Evolutionary conservation across 164 flowering plant genomes (phyloP).

Genomic region (Magnolia changhungtana): DNA sequence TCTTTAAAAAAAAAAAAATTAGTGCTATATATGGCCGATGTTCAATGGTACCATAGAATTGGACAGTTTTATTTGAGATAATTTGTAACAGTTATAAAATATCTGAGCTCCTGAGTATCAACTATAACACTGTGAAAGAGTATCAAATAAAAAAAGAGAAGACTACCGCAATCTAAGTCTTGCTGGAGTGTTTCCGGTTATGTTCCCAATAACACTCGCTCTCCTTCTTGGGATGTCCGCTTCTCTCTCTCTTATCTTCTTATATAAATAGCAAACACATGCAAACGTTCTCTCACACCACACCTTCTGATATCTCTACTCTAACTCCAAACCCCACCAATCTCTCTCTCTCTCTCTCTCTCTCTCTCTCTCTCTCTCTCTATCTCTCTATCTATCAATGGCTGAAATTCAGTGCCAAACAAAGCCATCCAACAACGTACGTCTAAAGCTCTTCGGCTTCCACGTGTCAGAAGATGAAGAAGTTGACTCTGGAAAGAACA

Average conservation of each 20-base stretch:
- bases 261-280: constrained; percentile 38
- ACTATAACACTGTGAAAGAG: background rate
- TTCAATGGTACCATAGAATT: no score
- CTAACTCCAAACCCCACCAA: background rate
- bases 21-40: no score
- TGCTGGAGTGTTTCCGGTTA: constrained; percentile 29
- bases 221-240: constrained; percentile 63
- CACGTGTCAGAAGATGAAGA: constrained; percentile 54
- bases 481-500: constrained; percentile 29
- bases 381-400: constrained; percentile 27
- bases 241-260: background rate
- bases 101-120: background rate
- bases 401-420: constrained; percentile 41
- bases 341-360: constrained; percentile 11
- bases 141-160: background rate
- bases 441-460: constrained; percentile 82
- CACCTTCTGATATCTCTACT: background rate
- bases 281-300: constrained; percentile 11
- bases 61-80: background rate
- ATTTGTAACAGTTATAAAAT: no score
- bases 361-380: constrained; percentile 13
- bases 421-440: constrained; percentile 17
- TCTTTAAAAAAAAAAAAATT: no score
- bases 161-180: constrained; percentile 24
- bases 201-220: constrained; percentile 38